phyloP scores from a whole-genome alignment of 2,329 filamentous ascomycete genomes.

The Emericellopsis atlantica region DNA sequence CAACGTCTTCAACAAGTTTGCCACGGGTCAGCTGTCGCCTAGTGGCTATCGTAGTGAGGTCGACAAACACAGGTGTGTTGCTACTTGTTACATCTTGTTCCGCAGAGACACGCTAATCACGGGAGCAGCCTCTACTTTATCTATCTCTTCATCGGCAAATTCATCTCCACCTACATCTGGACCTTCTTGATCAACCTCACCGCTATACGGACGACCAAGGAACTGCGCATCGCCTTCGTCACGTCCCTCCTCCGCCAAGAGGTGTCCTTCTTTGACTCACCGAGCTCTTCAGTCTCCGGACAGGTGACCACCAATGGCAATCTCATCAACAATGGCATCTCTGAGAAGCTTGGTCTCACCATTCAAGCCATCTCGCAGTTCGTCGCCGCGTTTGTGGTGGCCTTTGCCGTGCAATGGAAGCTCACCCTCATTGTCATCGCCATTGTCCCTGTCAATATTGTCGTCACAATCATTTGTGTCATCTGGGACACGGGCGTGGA shows the following conservation, averaged over 20 bases:
- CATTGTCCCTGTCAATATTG: constrained; percentile 29
- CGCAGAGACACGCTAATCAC: too few species aligned
- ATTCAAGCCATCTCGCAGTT: constrained; percentile 26
- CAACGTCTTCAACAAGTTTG: constrained; percentile 44
- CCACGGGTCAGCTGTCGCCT: constrained; percentile 26
- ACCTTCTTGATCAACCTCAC: constrained; percentile 25
- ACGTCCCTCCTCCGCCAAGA: constrained; percentile 32
- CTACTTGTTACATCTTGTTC: too few species aligned
- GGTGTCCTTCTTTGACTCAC: constrained; percentile 39
- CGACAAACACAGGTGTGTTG: constrained; percentile 26
- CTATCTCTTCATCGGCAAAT: constrained; percentile 43
- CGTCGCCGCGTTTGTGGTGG: constrained; percentile 24
- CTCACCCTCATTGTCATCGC: constrained; percentile 28
- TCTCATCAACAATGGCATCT: constrained; percentile 28
- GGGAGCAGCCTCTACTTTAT: constrained; percentile 36
- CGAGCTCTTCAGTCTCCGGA: constrained; percentile 27
- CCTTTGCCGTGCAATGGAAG: constrained; percentile 27
- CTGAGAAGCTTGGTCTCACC: constrained; percentile 29
- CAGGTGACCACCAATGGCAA: constrained; percentile 36
- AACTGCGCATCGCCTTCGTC: constrained; percentile 23
- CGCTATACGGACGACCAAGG: constrained; percentile 22
- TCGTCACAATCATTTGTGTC: constrained; percentile 24
- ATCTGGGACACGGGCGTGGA: constrained; percentile 27
- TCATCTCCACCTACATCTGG: constrained; percentile 39
- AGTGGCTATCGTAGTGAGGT: constrained; percentile 36